Evolutionary conservation across 192 early-diverging fungal genomes (phyloP).

Genomic region (Coemansia sp.): DNA sequence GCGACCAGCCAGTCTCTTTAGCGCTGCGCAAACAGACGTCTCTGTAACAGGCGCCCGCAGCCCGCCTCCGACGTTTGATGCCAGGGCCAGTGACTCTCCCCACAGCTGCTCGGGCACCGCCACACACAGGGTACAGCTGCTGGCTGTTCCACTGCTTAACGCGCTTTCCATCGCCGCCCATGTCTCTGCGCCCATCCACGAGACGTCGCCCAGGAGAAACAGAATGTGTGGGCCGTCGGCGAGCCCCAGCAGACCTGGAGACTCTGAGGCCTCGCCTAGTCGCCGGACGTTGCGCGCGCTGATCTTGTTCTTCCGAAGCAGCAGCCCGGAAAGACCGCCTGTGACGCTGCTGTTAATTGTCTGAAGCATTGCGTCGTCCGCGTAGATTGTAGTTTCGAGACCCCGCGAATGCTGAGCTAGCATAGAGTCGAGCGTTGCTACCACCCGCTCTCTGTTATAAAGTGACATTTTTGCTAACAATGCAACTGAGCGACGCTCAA

Average conservation of each 20-base stretch:
- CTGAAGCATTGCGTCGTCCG: constrained; percentile 30
- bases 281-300: constrained; percentile 28
- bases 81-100: constrained; percentile 26
- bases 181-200: constrained; percentile 21
- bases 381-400: constrained; percentile 45
- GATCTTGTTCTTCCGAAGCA: constrained; percentile 1
- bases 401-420: constrained; percentile 32
- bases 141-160: background rate
- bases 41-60: constrained; percentile 11
- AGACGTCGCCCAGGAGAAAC: constrained; percentile 34
- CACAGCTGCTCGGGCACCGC: constrained; percentile 30
- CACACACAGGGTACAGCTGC: constrained; percentile 39
- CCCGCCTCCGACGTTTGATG: background rate
- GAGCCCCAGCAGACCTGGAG: constrained; percentile 14
- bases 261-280: constrained; percentile 7
- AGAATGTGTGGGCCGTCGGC: constrained; percentile 32
- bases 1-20: background rate
- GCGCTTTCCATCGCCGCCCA: constrained; percentile 24
- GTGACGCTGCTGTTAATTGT: constrained; percentile 23
- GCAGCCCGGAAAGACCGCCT: constrained; percentile 25
- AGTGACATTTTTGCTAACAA: background rate
- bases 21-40: constrained; percentile 6
- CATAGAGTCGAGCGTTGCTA: constrained; percentile 6
- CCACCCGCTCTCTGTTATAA: constrained; percentile 11
- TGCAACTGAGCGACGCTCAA: too few relatives aligned